Conservation (phyloP, 1,284 basidiomycete species). For the Afroboletus lepidellus region DNA sequence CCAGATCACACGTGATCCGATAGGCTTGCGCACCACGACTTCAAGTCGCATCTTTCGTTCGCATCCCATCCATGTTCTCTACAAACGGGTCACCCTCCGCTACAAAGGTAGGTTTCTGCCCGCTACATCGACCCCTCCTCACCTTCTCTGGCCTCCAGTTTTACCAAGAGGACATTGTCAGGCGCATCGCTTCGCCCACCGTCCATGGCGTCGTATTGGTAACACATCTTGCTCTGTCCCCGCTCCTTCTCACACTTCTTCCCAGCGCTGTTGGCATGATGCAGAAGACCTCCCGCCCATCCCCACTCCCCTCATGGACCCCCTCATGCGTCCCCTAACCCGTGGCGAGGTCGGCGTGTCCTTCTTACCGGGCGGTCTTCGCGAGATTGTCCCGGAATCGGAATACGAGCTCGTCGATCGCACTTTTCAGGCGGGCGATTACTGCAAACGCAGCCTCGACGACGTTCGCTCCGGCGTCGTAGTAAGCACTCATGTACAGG, state of each 20-base stretch:
- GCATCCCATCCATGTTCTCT: conserved; percentile 21
- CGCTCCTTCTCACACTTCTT: conserved; percentile 2
- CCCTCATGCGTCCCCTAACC: conserved; percentile 71
- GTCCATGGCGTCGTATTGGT: conserved; percentile 32
- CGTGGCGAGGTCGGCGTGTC: conserved; percentile 84
- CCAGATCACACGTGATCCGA: conserved; percentile 32
- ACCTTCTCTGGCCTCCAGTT: conserved; percentile 43
- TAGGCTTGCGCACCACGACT: not conserved
- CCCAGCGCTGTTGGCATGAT: conserved; percentile 80
- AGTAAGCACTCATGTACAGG: conserved; percentile 57
- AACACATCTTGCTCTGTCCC: not conserved
- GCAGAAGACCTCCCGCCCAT: conserved; percentile 59
- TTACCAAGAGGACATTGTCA: conserved; percentile 76
- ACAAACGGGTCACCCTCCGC: conserved; percentile 13
- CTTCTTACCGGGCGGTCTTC: conserved; percentile 56
- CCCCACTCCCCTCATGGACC: conserved; percentile 50
- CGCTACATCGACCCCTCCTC: not conserved
- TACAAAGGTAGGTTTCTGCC: conserved; percentile 24
- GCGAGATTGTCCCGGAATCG: conserved; percentile 72
- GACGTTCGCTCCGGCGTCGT: conserved; percentile 81
- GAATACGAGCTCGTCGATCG: conserved; percentile 78
- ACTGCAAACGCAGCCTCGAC: conserved; percentile 77
- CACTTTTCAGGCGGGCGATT: conserved; percentile 76
- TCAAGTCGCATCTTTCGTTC: conserved; percentile 7
- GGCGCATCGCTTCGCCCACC: conserved; percentile 44